Percentiles rank a stretch among this genome's conserved stretches.
Evolutionary conservation across 805 yeast species (phyloP).

Genomic region (Candida palmyrensis): DNA sequence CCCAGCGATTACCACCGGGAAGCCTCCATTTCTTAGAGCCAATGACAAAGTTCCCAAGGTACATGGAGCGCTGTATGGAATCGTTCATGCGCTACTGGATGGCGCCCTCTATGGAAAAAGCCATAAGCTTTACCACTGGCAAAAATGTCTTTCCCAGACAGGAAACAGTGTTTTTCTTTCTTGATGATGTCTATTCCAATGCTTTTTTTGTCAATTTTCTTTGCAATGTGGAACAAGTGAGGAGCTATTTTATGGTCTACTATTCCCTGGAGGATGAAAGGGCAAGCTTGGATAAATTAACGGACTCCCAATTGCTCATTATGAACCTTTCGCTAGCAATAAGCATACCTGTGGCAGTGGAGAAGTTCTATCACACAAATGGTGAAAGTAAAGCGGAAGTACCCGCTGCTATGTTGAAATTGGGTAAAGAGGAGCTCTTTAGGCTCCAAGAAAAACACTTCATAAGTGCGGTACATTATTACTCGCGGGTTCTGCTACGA

Average conservation of each 20-base stretch:
- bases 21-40: conserved; percentile 17
- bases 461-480: too few relatives aligned
- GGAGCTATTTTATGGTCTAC: conserved; percentile 19
- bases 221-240: conserved; percentile 13
- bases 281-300: too few relatives aligned
- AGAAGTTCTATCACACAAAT: too few relatives aligned
- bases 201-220: too few relatives aligned
- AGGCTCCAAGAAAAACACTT: too few relatives aligned
- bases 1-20: conserved; percentile 17
- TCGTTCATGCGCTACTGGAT: conserved; percentile 21
- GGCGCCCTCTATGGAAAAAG: conserved; percentile 19
- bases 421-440: too few relatives aligned
- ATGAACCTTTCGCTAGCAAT: conserved; percentile 27
- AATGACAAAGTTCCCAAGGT: conserved; percentile 23
- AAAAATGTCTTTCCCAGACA: conserved; percentile 16
- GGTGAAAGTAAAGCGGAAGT: too few relatives aligned
- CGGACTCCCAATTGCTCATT: conserved; percentile 26
- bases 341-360: conserved; percentile 18
- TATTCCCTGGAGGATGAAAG: conserved; percentile 12
- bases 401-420: too few relatives aligned
- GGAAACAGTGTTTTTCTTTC: conserved; percentile 18
- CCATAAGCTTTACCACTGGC: conserved; percentile 3
- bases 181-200: conserved; percentile 19
- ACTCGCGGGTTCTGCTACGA: conserved; percentile 42
- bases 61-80: conserved; percentile 14